phyloP scores from a whole-genome alignment of 441 rosid species.

The Mallotus repandus region DNA sequence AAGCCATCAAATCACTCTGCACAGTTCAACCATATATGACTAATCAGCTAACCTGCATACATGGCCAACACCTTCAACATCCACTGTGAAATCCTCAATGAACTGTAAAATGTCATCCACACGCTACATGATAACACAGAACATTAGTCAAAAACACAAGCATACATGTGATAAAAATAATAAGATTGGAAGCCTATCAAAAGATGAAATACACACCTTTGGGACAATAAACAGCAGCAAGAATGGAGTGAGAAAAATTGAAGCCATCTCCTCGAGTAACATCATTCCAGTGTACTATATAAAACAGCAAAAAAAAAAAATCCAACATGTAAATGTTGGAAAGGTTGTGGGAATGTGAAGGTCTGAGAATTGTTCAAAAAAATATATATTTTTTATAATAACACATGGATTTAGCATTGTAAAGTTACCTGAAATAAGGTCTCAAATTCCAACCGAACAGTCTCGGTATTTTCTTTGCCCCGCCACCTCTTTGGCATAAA shows the following conservation, averaged over 20 bases:
- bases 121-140: conserved; percentile 54
- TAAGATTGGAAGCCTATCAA: conserved; percentile 9
- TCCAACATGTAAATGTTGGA: background rate
- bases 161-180: conserved; percentile 14
- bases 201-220: conserved; percentile 45
- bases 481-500: conserved; percentile 99
- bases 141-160: conserved; percentile 18
- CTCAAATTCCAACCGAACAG: conserved; percentile 79
- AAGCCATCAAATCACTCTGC: conserved; percentile 2
- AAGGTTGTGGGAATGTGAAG: background rate
- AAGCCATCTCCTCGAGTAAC: conserved; percentile 96
- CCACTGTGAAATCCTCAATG: conserved; percentile 73
- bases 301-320: conserved; percentile 6
- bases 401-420: background rate
- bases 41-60: conserved; percentile 70
- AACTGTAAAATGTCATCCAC: conserved; percentile 94
- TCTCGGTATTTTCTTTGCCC: conserved; percentile 76
- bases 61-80: conserved; percentile 95
- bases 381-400: background rate
- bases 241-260: conserved; percentile 93
- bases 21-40: background rate
- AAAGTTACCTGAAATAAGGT: conserved; percentile 82
- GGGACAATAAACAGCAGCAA: conserved; percentile 88
- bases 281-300: conserved; percentile 94
- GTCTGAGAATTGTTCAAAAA: background rate